These are phyloP conservation scores for Pleurotus cornucopiae DNA, from an alignment of 768 basidiomycete genomes.

Conservation along the genomic window DNA sequence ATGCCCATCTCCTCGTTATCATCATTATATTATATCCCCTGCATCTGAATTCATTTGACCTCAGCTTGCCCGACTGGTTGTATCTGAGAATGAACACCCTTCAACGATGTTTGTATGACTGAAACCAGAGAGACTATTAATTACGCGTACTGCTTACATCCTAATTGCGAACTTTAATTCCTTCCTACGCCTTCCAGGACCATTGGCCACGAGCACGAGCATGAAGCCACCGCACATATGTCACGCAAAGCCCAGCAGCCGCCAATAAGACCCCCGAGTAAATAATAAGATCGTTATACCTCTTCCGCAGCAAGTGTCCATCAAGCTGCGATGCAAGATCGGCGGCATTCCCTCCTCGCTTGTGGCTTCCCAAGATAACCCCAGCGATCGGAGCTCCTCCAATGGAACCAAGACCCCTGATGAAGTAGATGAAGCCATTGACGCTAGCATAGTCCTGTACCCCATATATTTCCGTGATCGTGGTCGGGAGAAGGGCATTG, in stretches of 20 bases:
- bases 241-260: constrained; percentile 31
- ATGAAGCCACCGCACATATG: constrained; percentile 38
- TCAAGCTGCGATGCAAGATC: neutral
- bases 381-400: constrained; percentile 34
- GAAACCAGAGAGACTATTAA: no score
- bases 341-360: constrained; percentile 14
- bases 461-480: constrained; percentile 33
- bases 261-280: constrained; percentile 33
- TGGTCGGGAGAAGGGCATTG: constrained; percentile 33
- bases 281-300: constrained; percentile 32
- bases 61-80: no score
- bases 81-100: no score
- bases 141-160: no score
- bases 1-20: constrained; percentile 8
- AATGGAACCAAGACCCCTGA: constrained; percentile 31
- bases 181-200: constrained; percentile 33
- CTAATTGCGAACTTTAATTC: no score
- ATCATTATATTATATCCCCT: constrained; percentile 4
- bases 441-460: constrained; percentile 31
- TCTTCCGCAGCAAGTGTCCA: constrained; percentile 16
- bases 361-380: constrained; percentile 32
- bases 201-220: constrained; percentile 33
- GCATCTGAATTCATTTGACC: no score
- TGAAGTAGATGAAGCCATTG: constrained; percentile 31
- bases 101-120: no score